These are phyloP conservation scores for Penicillium sclerotigenum DNA, from an alignment of 2,329 filamentous ascomycete species.

Conservation along the genomic window DNA sequence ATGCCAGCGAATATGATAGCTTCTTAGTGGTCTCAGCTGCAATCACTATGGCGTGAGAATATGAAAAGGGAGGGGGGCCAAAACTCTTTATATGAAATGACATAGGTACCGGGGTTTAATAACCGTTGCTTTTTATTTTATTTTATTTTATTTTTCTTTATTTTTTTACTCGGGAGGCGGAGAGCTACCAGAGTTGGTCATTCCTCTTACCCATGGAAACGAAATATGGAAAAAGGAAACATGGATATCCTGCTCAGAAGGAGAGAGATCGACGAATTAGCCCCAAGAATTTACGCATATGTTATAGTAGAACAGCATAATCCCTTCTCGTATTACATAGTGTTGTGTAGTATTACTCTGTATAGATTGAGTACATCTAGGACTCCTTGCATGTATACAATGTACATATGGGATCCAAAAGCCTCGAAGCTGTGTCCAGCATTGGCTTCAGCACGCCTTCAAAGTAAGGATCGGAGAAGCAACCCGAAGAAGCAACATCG, in stretches of 20 bases:
- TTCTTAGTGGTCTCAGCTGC: slow-evolving; percentile 14
- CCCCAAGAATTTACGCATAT: not conserved
- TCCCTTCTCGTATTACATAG: not conserved
- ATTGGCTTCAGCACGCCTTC: not conserved
- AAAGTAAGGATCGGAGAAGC: not conserved
- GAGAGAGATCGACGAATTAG: slow-evolving; percentile 1
- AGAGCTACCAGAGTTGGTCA: slow-evolving; percentile 5
- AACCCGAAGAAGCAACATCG: slow-evolving; percentile 2
- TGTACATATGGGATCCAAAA: not conserved
- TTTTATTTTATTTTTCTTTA: not conserved
- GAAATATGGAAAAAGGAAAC: not conserved
- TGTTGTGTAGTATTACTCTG: not conserved
- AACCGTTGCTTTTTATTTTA: not conserved
- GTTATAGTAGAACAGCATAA: not conserved
- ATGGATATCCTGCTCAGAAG: not conserved
- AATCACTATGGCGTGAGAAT: slow-evolving; percentile 21
- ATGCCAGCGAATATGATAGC: slow-evolving; percentile 16
- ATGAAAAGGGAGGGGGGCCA: slow-evolving; percentile 1
- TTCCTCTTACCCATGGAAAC: slow-evolving; percentile 1
- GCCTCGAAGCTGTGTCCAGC: not conserved
- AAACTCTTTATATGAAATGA: slow-evolving; percentile 16
- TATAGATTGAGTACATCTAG: not conserved
- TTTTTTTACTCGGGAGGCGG: slow-evolving; percentile 3
- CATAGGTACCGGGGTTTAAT: not conserved
- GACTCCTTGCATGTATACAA: not conserved